These are phyloP conservation scores for Trichoderma pleuroti DNA, from an alignment of 2,329 filamentous ascomycete genomes.

Conservation along the genomic window DNA sequence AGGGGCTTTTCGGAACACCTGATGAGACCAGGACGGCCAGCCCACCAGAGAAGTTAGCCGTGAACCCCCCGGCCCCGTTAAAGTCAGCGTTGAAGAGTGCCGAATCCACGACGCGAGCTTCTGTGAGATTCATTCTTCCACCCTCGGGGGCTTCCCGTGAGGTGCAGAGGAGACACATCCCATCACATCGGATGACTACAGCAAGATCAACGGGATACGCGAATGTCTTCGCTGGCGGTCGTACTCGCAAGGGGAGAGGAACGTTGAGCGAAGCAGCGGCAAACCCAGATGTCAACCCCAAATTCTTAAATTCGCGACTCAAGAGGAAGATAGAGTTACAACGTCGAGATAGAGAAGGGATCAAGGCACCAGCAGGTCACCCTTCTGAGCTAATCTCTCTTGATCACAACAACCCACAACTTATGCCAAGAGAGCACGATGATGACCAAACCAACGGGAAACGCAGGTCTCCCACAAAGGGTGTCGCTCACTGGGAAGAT, in stretches of 20 bases:
- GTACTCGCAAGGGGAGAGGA: conserved; percentile 33
- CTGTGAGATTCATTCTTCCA: background rate
- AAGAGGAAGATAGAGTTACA: conserved; percentile 41
- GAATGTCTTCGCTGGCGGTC: conserved; percentile 49
- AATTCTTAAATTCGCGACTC: conserved; percentile 37
- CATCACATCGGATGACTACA: background rate
- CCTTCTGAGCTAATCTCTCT: conserved; percentile 31
- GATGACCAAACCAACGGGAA: background rate
- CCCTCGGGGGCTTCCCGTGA: background rate
- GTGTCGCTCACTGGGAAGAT: conserved; percentile 27
- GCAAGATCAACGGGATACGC: background rate
- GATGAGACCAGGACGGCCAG: background rate
- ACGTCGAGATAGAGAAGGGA: conserved; percentile 44
- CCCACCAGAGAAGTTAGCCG: background rate
- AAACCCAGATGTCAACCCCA: conserved; percentile 41
- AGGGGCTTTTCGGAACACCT: background rate
- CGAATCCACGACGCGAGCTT: background rate
- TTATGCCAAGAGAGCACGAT: background rate
- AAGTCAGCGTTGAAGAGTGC: background rate
- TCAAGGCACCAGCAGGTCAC: conserved; percentile 34
- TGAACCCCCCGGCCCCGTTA: background rate
- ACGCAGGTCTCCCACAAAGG: background rate
- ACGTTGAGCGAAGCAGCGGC: conserved; percentile 38
- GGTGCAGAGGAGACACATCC: background rate
- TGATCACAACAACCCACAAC: conserved; percentile 19